Base-by-base conservation (phyloP, 2,329 filamentous ascomycete species). In the Trematosphaeria pertusa region DNA sequence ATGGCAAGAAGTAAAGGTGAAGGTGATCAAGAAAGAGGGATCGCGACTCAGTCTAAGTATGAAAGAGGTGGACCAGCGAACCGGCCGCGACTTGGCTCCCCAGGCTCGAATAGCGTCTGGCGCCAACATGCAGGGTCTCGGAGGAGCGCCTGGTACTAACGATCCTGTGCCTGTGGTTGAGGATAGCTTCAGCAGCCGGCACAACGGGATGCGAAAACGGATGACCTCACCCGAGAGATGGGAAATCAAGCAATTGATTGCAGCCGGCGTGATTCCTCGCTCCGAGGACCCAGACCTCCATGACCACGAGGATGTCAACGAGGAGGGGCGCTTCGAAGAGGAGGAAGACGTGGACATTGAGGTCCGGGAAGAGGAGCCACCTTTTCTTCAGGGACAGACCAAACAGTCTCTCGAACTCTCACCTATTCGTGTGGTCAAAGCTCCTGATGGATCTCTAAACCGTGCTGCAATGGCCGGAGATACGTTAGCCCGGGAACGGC, bases 271-370 rank as follows among this genome's bases (percentile, higher is more conserved):
- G 7, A 88, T 91, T 14, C 96, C 94, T 61, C 92, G 91, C 0
- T 89, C 89, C 0, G 93, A 97, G 60, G 97, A 96, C 67, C 94
- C 94, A 0, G 93, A 97, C 54, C 81, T 97, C 20, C 90, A 97
- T 58, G 91, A 97, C 59, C 92, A 97, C 46, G 96, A 96, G 69
- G 87, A 96, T 53, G 88, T 97, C 19, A 88, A 87, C 19, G 93
- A 91, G 12, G 90, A 96, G 57, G 89, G 87, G 12, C 87, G 89
- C 42, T 87, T 97, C 71, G 91, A 97, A 67, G 81, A 97, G 54
- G 94, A 99, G 69, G 90, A 97, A 71, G 94, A 99, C 65, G 85
- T 99, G 4, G 94, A 99, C 62, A 99, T 99, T 54, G 94, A 99
- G 72, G 89, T 99, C 21, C 84, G 87, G 58, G 94, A 99, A 52